These are phyloP conservation scores for Calonectria henricotiae DNA, from an alignment of 2,329 filamentous ascomycete genomes.

Conservation along the genomic window DNA sequence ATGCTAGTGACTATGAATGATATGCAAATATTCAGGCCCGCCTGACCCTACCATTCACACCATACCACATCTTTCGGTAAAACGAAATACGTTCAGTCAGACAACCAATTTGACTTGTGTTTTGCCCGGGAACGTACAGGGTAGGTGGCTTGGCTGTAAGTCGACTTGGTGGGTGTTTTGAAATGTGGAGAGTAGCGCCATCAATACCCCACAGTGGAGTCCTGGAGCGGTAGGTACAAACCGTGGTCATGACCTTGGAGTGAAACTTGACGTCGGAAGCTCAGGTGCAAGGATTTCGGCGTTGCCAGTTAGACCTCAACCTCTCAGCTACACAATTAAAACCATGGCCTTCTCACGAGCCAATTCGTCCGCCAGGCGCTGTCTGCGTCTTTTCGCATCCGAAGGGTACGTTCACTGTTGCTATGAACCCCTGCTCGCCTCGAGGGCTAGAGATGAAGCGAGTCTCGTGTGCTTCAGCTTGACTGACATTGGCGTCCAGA, in stretches of 20 bases:
- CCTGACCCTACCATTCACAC: no score
- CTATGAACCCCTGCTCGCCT: background rate
- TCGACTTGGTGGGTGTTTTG: no score
- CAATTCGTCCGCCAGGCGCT: conserved; percentile 47
- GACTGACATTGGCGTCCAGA: conserved; percentile 41
- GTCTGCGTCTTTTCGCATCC: conserved; percentile 48
- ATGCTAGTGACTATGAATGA: no score
- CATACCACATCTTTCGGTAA: no score
- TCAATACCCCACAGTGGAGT: conserved; percentile 47
- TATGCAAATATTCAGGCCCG: no score
- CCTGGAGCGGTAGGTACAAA: conserved; percentile 26
- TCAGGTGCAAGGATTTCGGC: conserved; percentile 46
- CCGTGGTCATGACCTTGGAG: conserved; percentile 3
- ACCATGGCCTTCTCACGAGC: conserved; percentile 48
- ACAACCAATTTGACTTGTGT: no score
- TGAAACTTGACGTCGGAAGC: conserved; percentile 49
- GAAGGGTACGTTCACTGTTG: conserved; percentile 45
- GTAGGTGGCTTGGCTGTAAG: background rate
- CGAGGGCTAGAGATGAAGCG: background rate
- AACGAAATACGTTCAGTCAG: no score
- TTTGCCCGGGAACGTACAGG: background rate
- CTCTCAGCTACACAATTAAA: conserved; percentile 7
- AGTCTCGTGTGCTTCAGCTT: background rate
- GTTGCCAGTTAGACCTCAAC: conserved; percentile 13
- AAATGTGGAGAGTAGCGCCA: conserved; percentile 49